Evolutionary conservation across 2,329 filamentous ascomycete species (phyloP).

Genomic region (Ophiocordyceps camponoti-rufipedis): DNA sequence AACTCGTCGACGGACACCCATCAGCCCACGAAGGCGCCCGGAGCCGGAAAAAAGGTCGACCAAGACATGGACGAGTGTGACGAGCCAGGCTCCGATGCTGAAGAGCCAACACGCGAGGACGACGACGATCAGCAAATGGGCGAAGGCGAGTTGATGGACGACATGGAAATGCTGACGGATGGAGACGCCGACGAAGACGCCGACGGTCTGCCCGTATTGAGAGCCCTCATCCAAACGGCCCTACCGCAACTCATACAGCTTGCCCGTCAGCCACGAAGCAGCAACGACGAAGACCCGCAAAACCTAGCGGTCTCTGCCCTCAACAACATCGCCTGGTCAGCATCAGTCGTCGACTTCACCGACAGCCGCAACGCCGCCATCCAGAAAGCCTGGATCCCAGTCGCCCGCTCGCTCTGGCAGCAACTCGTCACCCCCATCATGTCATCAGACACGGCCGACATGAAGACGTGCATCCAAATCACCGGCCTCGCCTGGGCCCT

Average conservation of each 20-base stretch:
- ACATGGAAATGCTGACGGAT: constrained; percentile 47
- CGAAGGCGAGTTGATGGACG: constrained; percentile 38
- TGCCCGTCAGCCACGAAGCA: constrained; percentile 19
- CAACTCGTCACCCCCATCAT: constrained; percentile 37
- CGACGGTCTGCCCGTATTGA: constrained; percentile 35
- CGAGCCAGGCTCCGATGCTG: constrained; percentile 6
- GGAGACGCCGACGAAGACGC: constrained; percentile 17
- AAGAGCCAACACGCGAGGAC: constrained; percentile 4
- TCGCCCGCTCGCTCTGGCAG: constrained; percentile 37
- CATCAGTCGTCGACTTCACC: constrained; percentile 41
- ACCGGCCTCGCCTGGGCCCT: constrained; percentile 50
- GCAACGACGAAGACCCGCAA: constrained; percentile 27
- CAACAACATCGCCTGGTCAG: constrained; percentile 50
- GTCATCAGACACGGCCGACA: constrained; percentile 40
- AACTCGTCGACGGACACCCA: constrained; percentile 27
- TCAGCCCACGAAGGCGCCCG: constrained; percentile 9
- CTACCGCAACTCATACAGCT: constrained; percentile 28
- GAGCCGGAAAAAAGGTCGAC: constrained; percentile 19
- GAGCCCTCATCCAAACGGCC: constrained; percentile 17
- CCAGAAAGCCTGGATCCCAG: constrained; percentile 32
- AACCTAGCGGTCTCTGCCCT: constrained; percentile 38
- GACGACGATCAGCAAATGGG: constrained; percentile 34
- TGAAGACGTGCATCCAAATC: constrained; percentile 41
- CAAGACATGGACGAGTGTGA: constrained; percentile 15
- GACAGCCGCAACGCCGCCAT: constrained; percentile 33